Percentiles rank a stretch among this genome's conserved stretches.
Evolutionary conservation across 2,329 filamentous ascomycete species (phyloP).

Genomic region (Sarocladium brachiariae): DNA sequence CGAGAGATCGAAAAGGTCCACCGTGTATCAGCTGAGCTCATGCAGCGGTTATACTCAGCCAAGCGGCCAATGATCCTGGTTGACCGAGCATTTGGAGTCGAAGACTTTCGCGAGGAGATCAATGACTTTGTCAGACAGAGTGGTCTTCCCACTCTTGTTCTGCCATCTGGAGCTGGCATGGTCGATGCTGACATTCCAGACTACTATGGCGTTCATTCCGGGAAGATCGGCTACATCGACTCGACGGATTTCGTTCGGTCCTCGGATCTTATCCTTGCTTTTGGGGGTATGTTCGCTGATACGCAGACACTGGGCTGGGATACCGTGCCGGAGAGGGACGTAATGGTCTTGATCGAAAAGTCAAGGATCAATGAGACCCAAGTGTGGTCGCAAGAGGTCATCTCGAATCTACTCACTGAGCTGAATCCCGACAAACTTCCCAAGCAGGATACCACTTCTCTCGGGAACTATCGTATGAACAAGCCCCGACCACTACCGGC

Average conservation of each 20-base stretch:
- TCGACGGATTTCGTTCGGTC: conserved; percentile 20
- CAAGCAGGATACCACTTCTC: not conserved
- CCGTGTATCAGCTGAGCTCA: conserved; percentile 16
- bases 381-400: not conserved
- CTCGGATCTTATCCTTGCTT: conserved; percentile 37
- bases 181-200: conserved; percentile 40
- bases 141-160: conserved; percentile 35
- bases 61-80: conserved; percentile 44
- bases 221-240: conserved; percentile 15
- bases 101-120: conserved; percentile 34
- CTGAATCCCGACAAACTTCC: not conserved
- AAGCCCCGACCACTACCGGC: not conserved
- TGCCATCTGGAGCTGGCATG: conserved; percentile 42
- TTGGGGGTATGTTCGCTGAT: conserved; percentile 17
- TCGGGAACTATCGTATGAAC: conserved; percentile 2
- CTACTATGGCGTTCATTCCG: conserved; percentile 42
- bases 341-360: not conserved
- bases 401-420: not conserved
- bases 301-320: conserved; percentile 7
- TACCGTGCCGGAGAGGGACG: not conserved
- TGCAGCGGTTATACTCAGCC: conserved; percentile 35
- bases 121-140: conserved; percentile 34
- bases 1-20: conserved; percentile 17
- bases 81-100: conserved; percentile 40
- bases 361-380: not conserved